Evolutionary conservation across 345 rosid genomes (phyloP).

Genomic region (Ceriops tagal): DNA sequence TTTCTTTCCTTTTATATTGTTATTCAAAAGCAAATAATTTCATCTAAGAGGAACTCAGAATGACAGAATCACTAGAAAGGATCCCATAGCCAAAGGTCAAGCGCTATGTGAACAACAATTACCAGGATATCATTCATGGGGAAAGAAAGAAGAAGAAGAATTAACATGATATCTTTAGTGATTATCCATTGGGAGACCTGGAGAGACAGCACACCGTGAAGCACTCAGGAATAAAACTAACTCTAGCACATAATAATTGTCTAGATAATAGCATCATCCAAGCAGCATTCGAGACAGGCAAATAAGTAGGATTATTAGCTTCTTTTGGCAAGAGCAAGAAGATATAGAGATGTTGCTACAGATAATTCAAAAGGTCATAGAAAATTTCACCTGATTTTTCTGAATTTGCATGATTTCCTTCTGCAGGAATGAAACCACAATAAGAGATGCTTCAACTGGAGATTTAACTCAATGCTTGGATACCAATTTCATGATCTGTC

Average conservation of each 20-base stretch:
- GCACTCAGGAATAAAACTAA: no score
- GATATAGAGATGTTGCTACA: background rate
- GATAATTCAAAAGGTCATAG: conserved; percentile 2
- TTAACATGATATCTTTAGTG: background rate
- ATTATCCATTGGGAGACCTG: background rate
- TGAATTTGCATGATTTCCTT: conserved; percentile 65
- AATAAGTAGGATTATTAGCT: background rate
- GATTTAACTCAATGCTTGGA: background rate
- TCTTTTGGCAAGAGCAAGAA: background rate
- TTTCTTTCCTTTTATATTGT: no score
- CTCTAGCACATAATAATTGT: no score
- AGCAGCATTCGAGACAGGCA: background rate
- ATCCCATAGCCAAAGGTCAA: no score
- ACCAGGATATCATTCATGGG: background rate
- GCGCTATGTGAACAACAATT: no score
- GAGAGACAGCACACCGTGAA: no score
- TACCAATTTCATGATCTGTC: background rate
- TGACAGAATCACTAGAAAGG: no score
- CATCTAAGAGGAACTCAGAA: no score
- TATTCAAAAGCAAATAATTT: no score
- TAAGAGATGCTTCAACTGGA: conserved; percentile 9
- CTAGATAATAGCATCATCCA: background rate
- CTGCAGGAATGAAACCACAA: conserved; percentile 41
- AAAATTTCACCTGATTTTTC: conserved; percentile 64
- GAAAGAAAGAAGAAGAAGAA: background rate